These are phyloP conservation scores for Tylopilus balloui DNA, from an alignment of 768 basidiomycete genomes.

Conservation along the genomic window DNA sequence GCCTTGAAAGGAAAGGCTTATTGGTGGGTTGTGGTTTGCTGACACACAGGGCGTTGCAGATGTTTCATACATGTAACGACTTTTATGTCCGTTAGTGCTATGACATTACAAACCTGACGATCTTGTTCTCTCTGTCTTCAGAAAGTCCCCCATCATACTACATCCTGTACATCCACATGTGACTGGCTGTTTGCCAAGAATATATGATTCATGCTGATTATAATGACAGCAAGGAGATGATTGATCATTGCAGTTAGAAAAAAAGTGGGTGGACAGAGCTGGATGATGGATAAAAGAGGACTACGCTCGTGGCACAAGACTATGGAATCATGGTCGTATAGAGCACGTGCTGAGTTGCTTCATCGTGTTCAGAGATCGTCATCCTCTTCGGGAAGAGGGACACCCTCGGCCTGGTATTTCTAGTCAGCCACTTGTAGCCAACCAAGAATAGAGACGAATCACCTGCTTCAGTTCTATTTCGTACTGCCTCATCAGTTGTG, in stretches of 20 bases:
- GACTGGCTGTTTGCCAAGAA: slow-evolving; percentile 3
- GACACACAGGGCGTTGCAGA: slow-evolving; percentile 3
- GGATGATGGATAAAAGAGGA: slow-evolving; percentile 17
- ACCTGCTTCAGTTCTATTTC: slow-evolving; percentile 70
- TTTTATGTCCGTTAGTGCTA: neutral
- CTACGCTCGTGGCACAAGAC: slow-evolving; percentile 20
- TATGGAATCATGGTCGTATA: slow-evolving; percentile 19
- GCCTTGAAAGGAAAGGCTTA: slow-evolving; percentile 18
- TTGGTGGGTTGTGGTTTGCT: slow-evolving; percentile 9
- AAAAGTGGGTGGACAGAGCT: slow-evolving; percentile 16
- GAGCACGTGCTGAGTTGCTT: slow-evolving; percentile 17
- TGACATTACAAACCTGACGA: neutral
- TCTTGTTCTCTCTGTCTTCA: neutral
- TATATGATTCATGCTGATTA: slow-evolving; percentile 21
- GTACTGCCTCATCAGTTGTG: slow-evolving; percentile 73
- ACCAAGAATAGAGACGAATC: slow-evolving; percentile 16
- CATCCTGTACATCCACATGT: slow-evolving; percentile 2
- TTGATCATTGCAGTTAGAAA: slow-evolving; percentile 23
- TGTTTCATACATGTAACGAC: neutral
- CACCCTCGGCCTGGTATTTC: slow-evolving; percentile 64
- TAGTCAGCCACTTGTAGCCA: slow-evolving; percentile 7
- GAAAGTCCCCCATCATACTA: neutral
- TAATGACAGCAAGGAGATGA: slow-evolving; percentile 24
- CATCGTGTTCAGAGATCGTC: slow-evolving; percentile 61
- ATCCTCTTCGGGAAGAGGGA: slow-evolving; percentile 97